Evolutionary conservation across 345 rosid species (phyloP), one percentile per base, ranked within the genome.

Genomic region (Eucalyptus lansdowneana): DNA sequence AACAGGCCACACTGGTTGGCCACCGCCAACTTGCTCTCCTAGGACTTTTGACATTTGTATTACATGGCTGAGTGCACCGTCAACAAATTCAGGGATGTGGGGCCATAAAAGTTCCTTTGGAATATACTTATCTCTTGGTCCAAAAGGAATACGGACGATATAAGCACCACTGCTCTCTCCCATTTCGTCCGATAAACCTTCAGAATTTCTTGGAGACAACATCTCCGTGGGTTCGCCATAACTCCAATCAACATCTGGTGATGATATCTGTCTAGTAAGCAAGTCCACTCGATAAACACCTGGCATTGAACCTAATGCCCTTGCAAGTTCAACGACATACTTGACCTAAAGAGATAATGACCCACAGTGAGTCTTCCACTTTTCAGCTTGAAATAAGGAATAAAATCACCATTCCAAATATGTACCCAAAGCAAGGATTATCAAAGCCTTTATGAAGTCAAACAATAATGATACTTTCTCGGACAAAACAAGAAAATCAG

Each of bases 91-190:
- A 56, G 98, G 94, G 89, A 97, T 98, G 91, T 98, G 93, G 90
- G 99, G 99, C 99, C 99, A 98, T 45, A 98, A 90, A 90, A 93
- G 96, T 93, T 98, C 99, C 93, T 98, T 98, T 21, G 96, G 94
- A 53, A 95, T 92, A 88, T 98, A 98, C 92, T 96, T 93, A 86
- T 96, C 96, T 93, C 94, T 96, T 11, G 99, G 99, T 88, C 99
- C 99, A 91, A 98, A 97, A 51, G 99, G 99, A 91, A 98, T 96
- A 88, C 99, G 95, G 60, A 98, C 91, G 50, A 98, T 98, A 91
- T 96, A 98, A 89, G 99, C 93, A 89, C 99, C 99, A 53, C 99
- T 96, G 91, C 99, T 98, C 94, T 98, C 99, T 85, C 99, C 99
- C 96, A 92, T 96, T 93, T 96, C 99, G 81, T 97, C 97, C 86